Base-by-base conservation (phyloP, 352 stramenopile genomes). In the Globisporangium middletonii region DNA sequence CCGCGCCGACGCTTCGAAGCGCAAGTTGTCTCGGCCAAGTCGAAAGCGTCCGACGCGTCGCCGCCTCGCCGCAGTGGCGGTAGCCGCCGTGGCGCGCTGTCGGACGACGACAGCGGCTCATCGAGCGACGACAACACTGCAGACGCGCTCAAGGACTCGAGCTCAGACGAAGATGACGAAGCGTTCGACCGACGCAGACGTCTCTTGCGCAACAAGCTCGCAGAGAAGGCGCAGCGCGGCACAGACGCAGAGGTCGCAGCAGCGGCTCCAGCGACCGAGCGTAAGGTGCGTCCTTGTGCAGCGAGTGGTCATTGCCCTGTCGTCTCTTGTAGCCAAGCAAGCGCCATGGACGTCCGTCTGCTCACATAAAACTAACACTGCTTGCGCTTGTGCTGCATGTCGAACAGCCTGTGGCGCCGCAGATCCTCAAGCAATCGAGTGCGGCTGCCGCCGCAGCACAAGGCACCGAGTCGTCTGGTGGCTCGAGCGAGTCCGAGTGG, bases 91-190 rank as follows among this genome's bases (percentile, higher is more conserved):
- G 38, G 48, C 4, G 56, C 16, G 0, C 23, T 52, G 4, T 50
- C 57, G 12, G 62, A 65, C 23, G 54, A 54, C 42, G 59, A 60
- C 23, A 62, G 53, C 55, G 42, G 62, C 3, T 68, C 60, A 8
- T 75, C 64, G 16, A 69, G 64, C 54, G 62, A 47, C 6, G 69
- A 73, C 3, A 63, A 76, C 49, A 68, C 75, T 44, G 69, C 64
- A 2, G 71, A 87, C 27, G 76, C 74, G 8, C 67, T 92, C 50
- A 67, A 88, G 48, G 83, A 90, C 62, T 92, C 83, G 45, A 88
- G 77, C 51, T 92, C 82, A 2, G 79, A 88, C 9, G 80, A 89
- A 2, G 81, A 89, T 59, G 82, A 89, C 19, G 83, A 90, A 37
- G 79, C 82, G 33, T 75, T 88, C 26, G 73, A 88, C 43, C 69